Percentiles rank a stretch among this genome's conserved stretches.
Conservation (phyloP, 2,329 filamentous ascomycete species). For the Calonectria leucothoes region DNA sequence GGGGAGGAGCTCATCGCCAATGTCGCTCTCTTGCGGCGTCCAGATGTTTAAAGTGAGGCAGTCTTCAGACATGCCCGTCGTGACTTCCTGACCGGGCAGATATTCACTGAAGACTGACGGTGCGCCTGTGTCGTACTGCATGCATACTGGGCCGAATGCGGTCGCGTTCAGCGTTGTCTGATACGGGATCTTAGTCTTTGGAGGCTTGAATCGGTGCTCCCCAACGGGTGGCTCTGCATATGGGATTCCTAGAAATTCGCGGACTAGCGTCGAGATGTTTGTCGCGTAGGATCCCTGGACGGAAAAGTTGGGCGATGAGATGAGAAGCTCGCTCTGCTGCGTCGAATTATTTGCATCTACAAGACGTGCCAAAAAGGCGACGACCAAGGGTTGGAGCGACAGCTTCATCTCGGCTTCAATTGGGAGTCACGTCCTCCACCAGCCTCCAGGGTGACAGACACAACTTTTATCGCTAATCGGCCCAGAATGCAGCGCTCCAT, state of each 20-base stretch:
- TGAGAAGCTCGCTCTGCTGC: neutral
- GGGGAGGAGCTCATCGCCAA: slow-evolving; percentile 7
- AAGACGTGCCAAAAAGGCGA: neutral
- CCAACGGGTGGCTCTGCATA: slow-evolving; percentile 8
- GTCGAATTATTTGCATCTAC: neutral
- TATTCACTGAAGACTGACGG: neutral
- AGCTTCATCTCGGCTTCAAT: neutral
- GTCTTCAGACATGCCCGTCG: slow-evolving; percentile 14
- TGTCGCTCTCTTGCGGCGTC: neutral
- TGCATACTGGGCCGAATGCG: slow-evolving; percentile 10
- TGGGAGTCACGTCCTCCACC: neutral
- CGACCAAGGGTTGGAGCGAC: neutral
- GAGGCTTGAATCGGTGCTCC: slow-evolving; percentile 5
- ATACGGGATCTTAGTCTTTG: slow-evolving; percentile 5
- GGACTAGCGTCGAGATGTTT: slow-evolving; percentile 3
- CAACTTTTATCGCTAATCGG: neutral
- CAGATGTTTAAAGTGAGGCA: slow-evolving; percentile 14
- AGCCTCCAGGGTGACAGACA: neutral
- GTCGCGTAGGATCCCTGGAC: slow-evolving; percentile 6
- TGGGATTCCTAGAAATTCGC: slow-evolving; percentile 11
- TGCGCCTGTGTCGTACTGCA: slow-evolving; percentile 2
- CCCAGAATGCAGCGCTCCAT: neutral
- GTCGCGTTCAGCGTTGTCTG: slow-evolving; percentile 11
- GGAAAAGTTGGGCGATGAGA: slow-evolving; percentile 12
- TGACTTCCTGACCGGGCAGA: neutral